Percentiles rank a stretch among this genome's conserved stretches.
Evolutionary conservation across 2,329 filamentous ascomycete genomes (phyloP).

Genomic region (Penicillium sp.): DNA sequence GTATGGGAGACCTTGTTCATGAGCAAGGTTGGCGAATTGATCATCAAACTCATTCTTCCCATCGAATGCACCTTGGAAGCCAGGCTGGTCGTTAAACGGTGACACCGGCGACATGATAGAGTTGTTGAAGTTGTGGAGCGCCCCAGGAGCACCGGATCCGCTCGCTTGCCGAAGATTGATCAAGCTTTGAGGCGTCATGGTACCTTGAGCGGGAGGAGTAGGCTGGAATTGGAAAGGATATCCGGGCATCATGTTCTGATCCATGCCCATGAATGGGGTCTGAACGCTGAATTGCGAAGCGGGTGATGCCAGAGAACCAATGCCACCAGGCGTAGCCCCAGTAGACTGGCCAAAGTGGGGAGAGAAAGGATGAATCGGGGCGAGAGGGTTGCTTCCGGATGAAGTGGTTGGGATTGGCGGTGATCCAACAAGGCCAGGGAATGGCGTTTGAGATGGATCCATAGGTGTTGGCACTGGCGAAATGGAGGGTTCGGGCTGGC

Average conservation of each 20-base stretch:
- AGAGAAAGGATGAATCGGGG: slow-evolving; percentile 65
- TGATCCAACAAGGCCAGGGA: slow-evolving; percentile 78
- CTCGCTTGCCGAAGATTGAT: slow-evolving; percentile 43
- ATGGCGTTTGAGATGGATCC: slow-evolving; percentile 69
- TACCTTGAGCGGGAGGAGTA: slow-evolving; percentile 55
- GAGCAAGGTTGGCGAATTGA: slow-evolving; percentile 34
- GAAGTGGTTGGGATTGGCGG: slow-evolving; percentile 82
- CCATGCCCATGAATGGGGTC: slow-evolving; percentile 62
- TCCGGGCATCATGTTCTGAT: slow-evolving; percentile 64
- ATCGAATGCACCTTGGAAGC: slow-evolving; percentile 38
- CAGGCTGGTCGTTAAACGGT: slow-evolving; percentile 60
- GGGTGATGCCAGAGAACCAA: slow-evolving; percentile 72
- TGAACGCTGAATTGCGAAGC: slow-evolving; percentile 66
- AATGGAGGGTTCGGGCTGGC: slow-evolving; percentile 71
- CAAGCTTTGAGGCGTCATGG: slow-evolving; percentile 49
- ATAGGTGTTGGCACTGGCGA: slow-evolving; percentile 68
- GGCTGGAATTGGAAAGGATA: slow-evolving; percentile 70
- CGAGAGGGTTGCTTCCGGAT: slow-evolving; percentile 70
- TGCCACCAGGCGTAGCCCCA: slow-evolving; percentile 64
- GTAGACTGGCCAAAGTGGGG: slow-evolving; percentile 61
- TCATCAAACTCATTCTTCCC: slow-evolving; percentile 34
- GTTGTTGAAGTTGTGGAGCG: slow-evolving; percentile 45
- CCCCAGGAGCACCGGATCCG: slow-evolving; percentile 65
- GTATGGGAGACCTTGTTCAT: slow-evolving; percentile 31
- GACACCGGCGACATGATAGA: slow-evolving; percentile 67